These are phyloP conservation scores for Erodium texanum DNA, from an alignment of 441 rosid species.

Conservation along the genomic window DNA sequence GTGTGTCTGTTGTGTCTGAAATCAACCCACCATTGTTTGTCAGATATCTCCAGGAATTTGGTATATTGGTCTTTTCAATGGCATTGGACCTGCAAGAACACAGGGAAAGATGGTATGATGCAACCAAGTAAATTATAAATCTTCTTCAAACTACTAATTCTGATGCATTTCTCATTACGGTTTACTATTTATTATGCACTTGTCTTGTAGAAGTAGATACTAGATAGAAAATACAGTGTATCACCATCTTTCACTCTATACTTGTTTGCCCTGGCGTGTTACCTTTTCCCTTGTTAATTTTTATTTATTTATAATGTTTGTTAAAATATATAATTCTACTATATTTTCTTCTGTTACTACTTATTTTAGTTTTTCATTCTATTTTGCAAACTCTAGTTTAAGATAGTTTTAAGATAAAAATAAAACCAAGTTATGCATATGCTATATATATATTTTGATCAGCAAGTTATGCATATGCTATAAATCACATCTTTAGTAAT, in stretches of 20 bases:
- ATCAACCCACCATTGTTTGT: slow-evolving; percentile 19
- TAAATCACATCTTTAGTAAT: neutral
- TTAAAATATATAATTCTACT: neutral
- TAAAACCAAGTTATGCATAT: too few species aligned
- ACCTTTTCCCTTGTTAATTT: neutral
- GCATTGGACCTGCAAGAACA: slow-evolving; percentile 73
- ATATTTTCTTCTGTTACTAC: neutral
- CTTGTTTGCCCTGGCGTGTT: neutral
- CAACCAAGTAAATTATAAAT: slow-evolving; percentile 7
- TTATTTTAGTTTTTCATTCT: neutral
- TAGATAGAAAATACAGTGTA: neutral
- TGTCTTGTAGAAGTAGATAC: neutral
- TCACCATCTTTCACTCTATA: neutral
- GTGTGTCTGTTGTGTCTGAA: slow-evolving; percentile 12
- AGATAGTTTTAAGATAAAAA: neutral
- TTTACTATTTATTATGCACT: neutral
- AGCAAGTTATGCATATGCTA: too few species aligned
- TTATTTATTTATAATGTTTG: neutral
- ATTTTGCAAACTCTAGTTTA: neutral
- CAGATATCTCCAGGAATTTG: slow-evolving; percentile 86
- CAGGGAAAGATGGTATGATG: slow-evolving; percentile 78
- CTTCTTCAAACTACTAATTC: neutral
- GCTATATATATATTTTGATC: too few species aligned
- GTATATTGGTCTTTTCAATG: slow-evolving; percentile 89
- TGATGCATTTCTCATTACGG: neutral